Evolutionary conservation across 441 rosid species (phyloP).

Genomic region (Populus hybrid): DNA sequence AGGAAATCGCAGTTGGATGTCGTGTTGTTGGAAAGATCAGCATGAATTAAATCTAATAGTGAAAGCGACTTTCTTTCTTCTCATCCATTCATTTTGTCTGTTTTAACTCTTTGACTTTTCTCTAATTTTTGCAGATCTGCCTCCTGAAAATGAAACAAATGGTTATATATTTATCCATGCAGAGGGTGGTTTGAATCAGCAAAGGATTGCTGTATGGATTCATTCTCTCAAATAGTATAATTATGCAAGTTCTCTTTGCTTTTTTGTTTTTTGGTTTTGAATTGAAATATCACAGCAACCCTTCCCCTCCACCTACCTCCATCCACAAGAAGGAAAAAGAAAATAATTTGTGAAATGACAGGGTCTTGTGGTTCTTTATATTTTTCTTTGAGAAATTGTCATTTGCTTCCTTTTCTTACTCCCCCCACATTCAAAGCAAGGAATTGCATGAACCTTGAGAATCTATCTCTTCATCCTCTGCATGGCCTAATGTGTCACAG

Average conservation of each 20-base stretch:
- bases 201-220: slow-evolving; percentile 87
- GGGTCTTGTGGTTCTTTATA: not conserved
- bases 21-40: not conserved
- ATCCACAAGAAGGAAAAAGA: not conserved
- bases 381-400: not conserved
- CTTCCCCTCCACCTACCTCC: not conserved
- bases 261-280: not conserved
- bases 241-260: slow-evolving; percentile 8
- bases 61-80: not conserved
- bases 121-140: slow-evolving; percentile 61
- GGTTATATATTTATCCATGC: slow-evolving; percentile 98
- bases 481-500: not conserved
- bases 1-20: not conserved
- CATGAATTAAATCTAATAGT: not conserved
- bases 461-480: not conserved
- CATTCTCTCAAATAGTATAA: slow-evolving; percentile 13
- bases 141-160: slow-evolving; percentile 84
- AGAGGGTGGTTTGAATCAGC: slow-evolving; percentile 99
- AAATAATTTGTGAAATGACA: not conserved
- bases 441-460: not conserved
- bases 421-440: not conserved
- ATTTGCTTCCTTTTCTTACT: not conserved
- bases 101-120: slow-evolving; percentile 8
- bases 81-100: not conserved
- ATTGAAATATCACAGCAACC: not conserved